Evolutionary conservation across 352 stramenopile species (phyloP).

Genomic region (Aphanomyces euteiches): DNA sequence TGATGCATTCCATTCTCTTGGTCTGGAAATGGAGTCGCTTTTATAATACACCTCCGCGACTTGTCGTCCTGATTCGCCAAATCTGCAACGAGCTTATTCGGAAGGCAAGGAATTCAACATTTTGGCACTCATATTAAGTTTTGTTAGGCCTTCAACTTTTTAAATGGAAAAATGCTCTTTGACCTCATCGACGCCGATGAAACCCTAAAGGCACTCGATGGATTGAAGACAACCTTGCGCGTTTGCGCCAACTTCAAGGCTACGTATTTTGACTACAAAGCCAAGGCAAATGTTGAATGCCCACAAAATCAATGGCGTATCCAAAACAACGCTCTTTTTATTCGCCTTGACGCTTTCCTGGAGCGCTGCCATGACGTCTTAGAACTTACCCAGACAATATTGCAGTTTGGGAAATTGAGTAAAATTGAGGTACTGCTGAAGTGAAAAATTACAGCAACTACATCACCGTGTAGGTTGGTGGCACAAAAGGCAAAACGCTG

Average conservation of each 20-base stretch:
- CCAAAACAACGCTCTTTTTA: constrained; percentile 97
- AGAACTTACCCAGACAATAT: constrained; percentile 96
- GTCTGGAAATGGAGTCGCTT: constrained; percentile 99
- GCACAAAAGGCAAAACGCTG: constrained; percentile 95
- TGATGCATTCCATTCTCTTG: constrained; percentile 96
- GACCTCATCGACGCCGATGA: constrained; percentile 96
- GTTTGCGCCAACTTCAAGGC: constrained; percentile 96
- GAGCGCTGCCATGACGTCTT: constrained; percentile 97
- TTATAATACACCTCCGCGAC: constrained; percentile 95
- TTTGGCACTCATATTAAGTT: no score
- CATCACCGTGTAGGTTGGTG: constrained; percentile 59
- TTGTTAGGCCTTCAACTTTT: constrained; percentile 54
- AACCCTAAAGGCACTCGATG: constrained; percentile 88
- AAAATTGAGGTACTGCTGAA: constrained; percentile 82
- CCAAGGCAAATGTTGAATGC: constrained; percentile 94
- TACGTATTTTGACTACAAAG: constrained; percentile 97
- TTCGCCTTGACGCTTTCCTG: constrained; percentile 95
- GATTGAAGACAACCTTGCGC: constrained; percentile 92
- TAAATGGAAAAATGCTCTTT: constrained; percentile 95
- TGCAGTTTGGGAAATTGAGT: constrained; percentile 97
- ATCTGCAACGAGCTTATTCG: constrained; percentile 98
- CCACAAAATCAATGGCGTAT: constrained; percentile 97
- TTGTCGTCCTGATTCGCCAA: constrained; percentile 97
- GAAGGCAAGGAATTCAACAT: constrained; percentile 51
- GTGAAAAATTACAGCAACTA: no score